These are phyloP conservation scores for Acanthamoeba castellanii DNA, from an alignment of 208 protist genomes.

Conservation along the genomic window DNA sequence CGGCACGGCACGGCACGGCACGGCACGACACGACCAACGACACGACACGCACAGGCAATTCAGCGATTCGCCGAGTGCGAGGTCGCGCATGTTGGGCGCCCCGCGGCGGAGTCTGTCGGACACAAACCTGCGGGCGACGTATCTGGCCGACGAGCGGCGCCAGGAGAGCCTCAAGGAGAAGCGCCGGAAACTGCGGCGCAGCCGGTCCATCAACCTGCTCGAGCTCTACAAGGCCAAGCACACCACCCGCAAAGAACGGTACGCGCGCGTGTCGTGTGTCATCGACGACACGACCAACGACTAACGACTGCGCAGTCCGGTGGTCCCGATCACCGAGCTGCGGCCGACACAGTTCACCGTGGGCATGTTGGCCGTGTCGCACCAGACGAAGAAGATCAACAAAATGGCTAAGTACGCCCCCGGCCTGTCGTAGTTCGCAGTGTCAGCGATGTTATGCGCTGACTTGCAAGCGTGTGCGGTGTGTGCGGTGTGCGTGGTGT, in stretches of 20 bases:
- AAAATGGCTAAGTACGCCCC: slow-evolving; percentile 33
- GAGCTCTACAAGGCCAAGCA: slow-evolving; percentile 46
- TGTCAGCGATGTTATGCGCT: not conserved
- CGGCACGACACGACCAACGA: not conserved
- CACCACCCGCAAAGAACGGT: slow-evolving; percentile 24
- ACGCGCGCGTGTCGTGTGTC: not conserved
- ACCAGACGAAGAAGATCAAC: slow-evolving; percentile 65
- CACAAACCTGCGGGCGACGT: slow-evolving; percentile 30
- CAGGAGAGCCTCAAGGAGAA: not conserved
- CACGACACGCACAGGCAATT: not conserved
- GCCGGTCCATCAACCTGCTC: slow-evolving; percentile 55
- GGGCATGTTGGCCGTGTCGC: slow-evolving; percentile 27
- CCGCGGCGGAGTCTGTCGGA: slow-evolving; percentile 36
- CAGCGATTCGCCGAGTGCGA: not conserved
- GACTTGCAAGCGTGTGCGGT: not conserved
- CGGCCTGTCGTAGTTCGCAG: not conserved
- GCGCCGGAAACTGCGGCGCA: slow-evolving; percentile 11
- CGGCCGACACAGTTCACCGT: slow-evolving; percentile 48
- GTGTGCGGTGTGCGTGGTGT: no score
- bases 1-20: not conserved
- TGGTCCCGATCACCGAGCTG: not conserved
- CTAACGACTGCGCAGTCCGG: slow-evolving; percentile 15
- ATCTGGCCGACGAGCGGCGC: not conserved
- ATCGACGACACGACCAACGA: not conserved
- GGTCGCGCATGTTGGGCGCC: not conserved